These are phyloP conservation scores for Rhizopogon vesiculosus DNA, from an alignment of 768 basidiomycete species.

Conservation along the genomic window DNA sequence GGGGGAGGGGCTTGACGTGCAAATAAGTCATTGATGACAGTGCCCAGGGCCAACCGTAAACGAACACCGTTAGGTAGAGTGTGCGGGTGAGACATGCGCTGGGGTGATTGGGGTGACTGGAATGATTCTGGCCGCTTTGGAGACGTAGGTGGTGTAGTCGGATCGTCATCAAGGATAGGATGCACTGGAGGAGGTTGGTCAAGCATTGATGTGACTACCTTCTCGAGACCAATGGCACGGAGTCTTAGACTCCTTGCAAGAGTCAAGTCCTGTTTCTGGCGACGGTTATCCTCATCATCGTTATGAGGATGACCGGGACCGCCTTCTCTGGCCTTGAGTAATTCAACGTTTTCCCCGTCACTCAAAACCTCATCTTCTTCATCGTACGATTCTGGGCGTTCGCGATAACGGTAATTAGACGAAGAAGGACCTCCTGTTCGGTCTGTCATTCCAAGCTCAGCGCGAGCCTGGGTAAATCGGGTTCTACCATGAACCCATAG, in stretches of 20 bases:
- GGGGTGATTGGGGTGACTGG: conserved; percentile 19
- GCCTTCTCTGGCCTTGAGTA: conserved; percentile 45
- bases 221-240: conserved; percentile 78
- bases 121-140: conserved; percentile 32
- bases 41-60: conserved; percentile 67
- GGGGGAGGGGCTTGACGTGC: conserved; percentile 56
- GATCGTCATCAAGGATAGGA: conserved; percentile 50
- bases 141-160: conserved; percentile 46
- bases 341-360: conserved; percentile 54
- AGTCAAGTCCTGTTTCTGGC: conserved; percentile 52
- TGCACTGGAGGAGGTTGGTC: conserved; percentile 69
- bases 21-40: conserved; percentile 80
- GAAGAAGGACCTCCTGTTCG: conserved; percentile 66
- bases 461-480: conserved; percentile 77
- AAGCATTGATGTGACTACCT: conserved; percentile 77
- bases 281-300: conserved; percentile 56
- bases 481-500: conserved; percentile 81
- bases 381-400: conserved; percentile 71
- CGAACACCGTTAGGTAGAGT: conserved; percentile 78
- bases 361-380: conserved; percentile 65
- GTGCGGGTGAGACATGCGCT: conserved; percentile 42
- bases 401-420: conserved; percentile 55
- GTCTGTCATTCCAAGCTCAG: conserved; percentile 84
- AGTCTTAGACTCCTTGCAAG: conserved; percentile 63
- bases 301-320: conserved; percentile 42